Conservation (phyloP, 495 filamentous ascomycete genomes). For the Niebla homalea region DNA sequence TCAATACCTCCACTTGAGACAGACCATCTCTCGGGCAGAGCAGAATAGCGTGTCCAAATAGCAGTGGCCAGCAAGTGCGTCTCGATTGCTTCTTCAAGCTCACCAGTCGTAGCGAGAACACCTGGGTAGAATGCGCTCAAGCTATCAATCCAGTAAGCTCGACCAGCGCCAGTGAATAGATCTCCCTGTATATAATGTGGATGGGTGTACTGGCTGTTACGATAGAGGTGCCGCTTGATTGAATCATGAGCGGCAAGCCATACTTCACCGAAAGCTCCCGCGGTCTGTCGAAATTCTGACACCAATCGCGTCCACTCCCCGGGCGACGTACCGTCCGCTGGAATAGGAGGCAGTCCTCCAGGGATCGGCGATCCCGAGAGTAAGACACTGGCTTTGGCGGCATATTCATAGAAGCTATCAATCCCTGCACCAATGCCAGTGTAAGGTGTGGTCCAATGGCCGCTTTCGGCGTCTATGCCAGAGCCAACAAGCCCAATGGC, state of each 20-base stretch:
- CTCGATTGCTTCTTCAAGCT: constrained; percentile 79
- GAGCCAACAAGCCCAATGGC: constrained; percentile 78
- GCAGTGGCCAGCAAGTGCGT: constrained; percentile 83
- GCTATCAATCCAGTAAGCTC: constrained; percentile 89
- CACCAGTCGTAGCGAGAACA: constrained; percentile 71
- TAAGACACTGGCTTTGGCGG: constrained; percentile 81
- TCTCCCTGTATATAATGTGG: constrained; percentile 89
- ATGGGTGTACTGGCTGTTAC: constrained; percentile 54
- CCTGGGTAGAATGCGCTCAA: constrained; percentile 91
- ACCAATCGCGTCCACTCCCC: background rate
- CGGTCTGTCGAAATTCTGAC: constrained; percentile 48
- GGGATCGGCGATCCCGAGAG: constrained; percentile 44
- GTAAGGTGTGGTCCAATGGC: constrained; percentile 76
- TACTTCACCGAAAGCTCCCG: constrained; percentile 64
- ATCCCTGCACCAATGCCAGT: constrained; percentile 90
- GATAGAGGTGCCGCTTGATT: constrained; percentile 73
- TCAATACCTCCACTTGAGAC: constrained; percentile 75
- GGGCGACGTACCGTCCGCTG: constrained; percentile 22
- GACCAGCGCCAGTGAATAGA: constrained; percentile 64
- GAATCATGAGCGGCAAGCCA: constrained; percentile 79
- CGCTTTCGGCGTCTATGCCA: constrained; percentile 83
- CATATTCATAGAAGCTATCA: constrained; percentile 98
- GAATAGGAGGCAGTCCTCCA: constrained; percentile 1
- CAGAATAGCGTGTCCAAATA: constrained; percentile 85
- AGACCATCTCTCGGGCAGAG: constrained; percentile 89